phyloP scores from a whole-genome alignment of 352 stramenopile genomes.

The Pythium rhizo-oryzae region DNA sequence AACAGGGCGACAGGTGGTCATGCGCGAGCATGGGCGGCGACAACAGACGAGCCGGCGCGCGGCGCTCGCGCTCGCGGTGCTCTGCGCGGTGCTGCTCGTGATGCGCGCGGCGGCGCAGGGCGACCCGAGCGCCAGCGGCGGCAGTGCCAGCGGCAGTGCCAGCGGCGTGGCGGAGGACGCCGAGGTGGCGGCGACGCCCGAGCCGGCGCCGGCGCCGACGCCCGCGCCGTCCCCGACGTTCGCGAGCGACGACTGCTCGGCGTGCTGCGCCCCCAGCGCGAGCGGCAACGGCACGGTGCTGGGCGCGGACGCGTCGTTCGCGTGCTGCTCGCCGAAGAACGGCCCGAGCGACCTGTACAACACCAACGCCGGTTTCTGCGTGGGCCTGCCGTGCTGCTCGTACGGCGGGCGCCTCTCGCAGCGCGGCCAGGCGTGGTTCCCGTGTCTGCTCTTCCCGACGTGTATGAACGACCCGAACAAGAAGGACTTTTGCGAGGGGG shows the following conservation, averaged over 20 bases:
- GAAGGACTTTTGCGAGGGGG: slow-evolving; percentile 57
- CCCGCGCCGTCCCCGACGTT: slow-evolving; percentile 16
- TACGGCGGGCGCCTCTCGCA: slow-evolving; percentile 55
- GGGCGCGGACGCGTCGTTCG: slow-evolving; percentile 34
- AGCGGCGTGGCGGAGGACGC: not conserved
- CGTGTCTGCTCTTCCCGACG: slow-evolving; percentile 77
- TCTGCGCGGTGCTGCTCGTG: not conserved
- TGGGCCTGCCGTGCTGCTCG: slow-evolving; percentile 74
- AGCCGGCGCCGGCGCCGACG: slow-evolving; percentile 2
- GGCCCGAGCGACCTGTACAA: slow-evolving; percentile 50
- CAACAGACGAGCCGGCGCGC: not conserved
- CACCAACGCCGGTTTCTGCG: slow-evolving; percentile 69
- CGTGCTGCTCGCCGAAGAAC: slow-evolving; percentile 52
- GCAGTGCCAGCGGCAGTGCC: not conserved
- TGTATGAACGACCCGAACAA: slow-evolving; percentile 73
- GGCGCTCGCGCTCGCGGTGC: not conserved
- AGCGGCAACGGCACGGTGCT: slow-evolving; percentile 26
- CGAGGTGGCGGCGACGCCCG: slow-evolving; percentile 2
- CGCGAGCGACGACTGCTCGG: slow-evolving; percentile 57
- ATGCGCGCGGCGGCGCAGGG: not conserved
- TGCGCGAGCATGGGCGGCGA: slow-evolving; percentile 14
- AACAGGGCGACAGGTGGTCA: not conserved
- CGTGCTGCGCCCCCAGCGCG: slow-evolving; percentile 42
- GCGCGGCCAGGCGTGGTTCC: slow-evolving; percentile 79
- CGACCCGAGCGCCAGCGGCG: not conserved